Evolutionary conservation across 2,329 filamentous ascomycete genomes (phyloP).

Genomic region (Hymenoscyphus albidus): DNA sequence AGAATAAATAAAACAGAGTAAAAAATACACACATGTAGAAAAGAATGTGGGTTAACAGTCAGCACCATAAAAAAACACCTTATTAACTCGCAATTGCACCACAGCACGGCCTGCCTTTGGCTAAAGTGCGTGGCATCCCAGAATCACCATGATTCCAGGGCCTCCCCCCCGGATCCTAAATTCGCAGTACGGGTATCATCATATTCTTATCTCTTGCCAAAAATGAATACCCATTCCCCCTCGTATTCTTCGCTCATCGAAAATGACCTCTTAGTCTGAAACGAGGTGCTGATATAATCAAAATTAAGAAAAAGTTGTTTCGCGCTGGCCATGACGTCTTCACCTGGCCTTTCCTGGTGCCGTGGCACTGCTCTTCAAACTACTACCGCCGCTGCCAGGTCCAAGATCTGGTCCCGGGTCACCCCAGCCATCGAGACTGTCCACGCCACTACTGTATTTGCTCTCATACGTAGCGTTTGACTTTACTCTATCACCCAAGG

Average conservation of each 20-base stretch:
- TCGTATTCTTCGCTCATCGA: background rate
- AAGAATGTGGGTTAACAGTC: background rate
- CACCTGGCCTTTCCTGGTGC: constrained; percentile 30
- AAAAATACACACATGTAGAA: background rate
- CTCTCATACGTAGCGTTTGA: constrained; percentile 20
- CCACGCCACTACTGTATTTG: constrained; percentile 30
- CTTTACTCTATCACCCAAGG: background rate
- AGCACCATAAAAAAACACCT: background rate
- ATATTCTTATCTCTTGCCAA: background rate
- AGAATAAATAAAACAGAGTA: background rate
- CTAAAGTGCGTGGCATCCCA: background rate
- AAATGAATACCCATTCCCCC: background rate
- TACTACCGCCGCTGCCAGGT: constrained; percentile 30
- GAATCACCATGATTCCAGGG: background rate
- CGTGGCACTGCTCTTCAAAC: constrained; percentile 20
- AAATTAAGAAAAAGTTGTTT: background rate
- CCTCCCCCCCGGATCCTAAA: background rate
- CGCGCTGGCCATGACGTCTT: background rate
- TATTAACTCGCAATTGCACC: background rate
- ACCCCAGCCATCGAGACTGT: constrained; percentile 42
- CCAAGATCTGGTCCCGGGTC: constrained; percentile 54
- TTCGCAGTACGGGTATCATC: background rate
- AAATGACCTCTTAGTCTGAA: background rate
- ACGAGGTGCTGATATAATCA: background rate
- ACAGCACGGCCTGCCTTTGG: background rate